phyloP scores from a whole-genome alignment of 371 early-diverging fungal genomes.

The Batkoa obscura region DNA sequence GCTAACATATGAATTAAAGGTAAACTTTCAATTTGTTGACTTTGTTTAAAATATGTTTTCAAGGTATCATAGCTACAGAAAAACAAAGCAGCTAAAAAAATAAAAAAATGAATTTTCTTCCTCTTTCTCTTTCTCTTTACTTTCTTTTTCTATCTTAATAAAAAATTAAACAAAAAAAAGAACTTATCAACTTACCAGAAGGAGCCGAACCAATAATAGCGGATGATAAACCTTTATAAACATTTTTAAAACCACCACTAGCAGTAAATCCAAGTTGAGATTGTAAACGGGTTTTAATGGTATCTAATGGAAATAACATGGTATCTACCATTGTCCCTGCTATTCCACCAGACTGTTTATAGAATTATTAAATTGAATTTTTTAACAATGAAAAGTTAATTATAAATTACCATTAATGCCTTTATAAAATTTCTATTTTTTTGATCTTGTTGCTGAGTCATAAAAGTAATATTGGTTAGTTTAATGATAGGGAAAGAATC shows the following conservation, averaged over 20 bases:
- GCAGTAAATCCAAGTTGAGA: constrained; percentile 68
- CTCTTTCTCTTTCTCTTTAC: no score
- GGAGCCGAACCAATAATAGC: constrained; percentile 89
- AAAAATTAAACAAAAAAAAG: no score
- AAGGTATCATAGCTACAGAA: constrained; percentile 78
- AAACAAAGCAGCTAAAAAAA: constrained; percentile 58
- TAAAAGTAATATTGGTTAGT: no score
- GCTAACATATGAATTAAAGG: constrained; percentile 57
- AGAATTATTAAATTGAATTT: not conserved
- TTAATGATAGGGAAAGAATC: no score
- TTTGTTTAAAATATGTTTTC: constrained; percentile 27
- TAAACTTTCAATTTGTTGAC: constrained; percentile 27
- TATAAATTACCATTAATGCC: no score
- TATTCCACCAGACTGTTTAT: constrained; percentile 52
- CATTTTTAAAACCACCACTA: constrained; percentile 78
- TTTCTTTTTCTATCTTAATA: not conserved
- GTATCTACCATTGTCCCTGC: constrained; percentile 79
- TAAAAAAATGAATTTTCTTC: no score
- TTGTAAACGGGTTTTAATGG: constrained; percentile 86
- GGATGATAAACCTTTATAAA: constrained; percentile 80
- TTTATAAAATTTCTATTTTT: no score
- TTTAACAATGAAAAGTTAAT: no score
- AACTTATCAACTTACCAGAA: constrained; percentile 39
- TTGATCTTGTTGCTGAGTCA: no score
- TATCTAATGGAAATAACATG: constrained; percentile 80